Evolutionary conservation across 352 stramenopile genomes (phyloP).

Genomic region (Phytophthora kernoviae): DNA sequence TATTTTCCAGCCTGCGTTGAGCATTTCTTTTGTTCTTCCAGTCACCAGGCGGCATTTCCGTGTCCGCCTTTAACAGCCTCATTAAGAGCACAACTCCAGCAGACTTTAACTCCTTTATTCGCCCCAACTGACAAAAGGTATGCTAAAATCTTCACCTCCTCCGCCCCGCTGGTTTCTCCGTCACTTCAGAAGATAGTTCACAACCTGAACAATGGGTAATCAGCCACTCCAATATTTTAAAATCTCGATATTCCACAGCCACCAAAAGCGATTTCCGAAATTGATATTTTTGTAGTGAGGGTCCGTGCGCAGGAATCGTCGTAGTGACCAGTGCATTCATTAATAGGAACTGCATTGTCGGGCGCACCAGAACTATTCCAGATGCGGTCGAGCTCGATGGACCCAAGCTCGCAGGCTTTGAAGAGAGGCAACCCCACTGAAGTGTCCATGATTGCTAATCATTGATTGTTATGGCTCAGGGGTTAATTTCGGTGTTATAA

Average conservation of each 20-base stretch:
- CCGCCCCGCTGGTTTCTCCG: slow-evolving; percentile 8
- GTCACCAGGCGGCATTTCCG: slow-evolving; percentile 5
- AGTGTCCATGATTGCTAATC: slow-evolving; percentile 16
- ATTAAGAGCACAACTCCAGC: not conserved
- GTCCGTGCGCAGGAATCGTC: slow-evolving; percentile 1
- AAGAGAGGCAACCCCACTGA: slow-evolving; percentile 9
- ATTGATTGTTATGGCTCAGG: too few species aligned
- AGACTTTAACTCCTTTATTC: not conserved
- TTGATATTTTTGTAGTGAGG: slow-evolving; percentile 6
- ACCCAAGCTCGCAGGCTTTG: slow-evolving; percentile 3
- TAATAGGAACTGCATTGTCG: not conserved
- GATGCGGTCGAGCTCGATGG: slow-evolving; percentile 5
- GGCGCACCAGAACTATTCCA: slow-evolving; percentile 1
- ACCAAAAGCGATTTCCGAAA: not conserved
- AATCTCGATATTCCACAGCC: slow-evolving; percentile 1
- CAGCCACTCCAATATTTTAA: slow-evolving; percentile 8
- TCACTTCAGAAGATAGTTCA: not conserved
- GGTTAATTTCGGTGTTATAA: too few species aligned
- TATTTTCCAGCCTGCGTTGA: not conserved
- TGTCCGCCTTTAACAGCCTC: slow-evolving; percentile 8
- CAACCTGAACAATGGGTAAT: slow-evolving; percentile 5
- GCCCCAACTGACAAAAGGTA: slow-evolving; percentile 12
- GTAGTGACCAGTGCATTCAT: too few species aligned
- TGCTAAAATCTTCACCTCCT: slow-evolving; percentile 4
- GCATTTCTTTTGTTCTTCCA: slow-evolving; percentile 4